Conservation (phyloP, 306 rosid genomes). For the Malus sieversii region DNA sequence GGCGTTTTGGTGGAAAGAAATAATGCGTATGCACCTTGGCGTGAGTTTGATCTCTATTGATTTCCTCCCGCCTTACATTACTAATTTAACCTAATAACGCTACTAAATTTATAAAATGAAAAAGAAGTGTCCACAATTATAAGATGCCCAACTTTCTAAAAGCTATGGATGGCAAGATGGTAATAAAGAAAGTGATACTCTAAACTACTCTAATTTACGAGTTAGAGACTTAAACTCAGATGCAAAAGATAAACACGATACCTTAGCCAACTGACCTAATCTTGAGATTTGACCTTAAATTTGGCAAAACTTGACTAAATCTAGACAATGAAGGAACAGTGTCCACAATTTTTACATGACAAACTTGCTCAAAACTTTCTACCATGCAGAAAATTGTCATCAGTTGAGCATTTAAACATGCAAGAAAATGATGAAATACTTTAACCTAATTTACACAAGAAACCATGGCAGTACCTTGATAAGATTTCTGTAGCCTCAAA, state of each 20-base stretch:
- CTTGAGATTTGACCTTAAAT: not conserved
- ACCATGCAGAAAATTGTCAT: not conserved
- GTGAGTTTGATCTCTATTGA: no score
- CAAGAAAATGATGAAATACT: not conserved
- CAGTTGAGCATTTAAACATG: not conserved
- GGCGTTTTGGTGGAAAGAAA: no score
- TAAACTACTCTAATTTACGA: no score
- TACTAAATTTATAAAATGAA: no score
- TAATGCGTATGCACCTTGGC: no score
- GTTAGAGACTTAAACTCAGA: no score
- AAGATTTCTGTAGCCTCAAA: not conserved
- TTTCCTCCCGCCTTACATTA: no score
- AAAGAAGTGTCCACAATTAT: not conserved
- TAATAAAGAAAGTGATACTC: no score
- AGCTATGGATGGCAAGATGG: no score
- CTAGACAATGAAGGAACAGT: not conserved
- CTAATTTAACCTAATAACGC: no score
- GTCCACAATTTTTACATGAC: not conserved
- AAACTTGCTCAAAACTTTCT: not conserved
- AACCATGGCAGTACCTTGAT: not conserved
- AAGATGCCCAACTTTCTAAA: not conserved
- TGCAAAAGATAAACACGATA: no score
- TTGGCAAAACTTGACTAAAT: not conserved
- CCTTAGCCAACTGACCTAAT: no score
- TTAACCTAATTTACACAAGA: not conserved